These are phyloP conservation scores for Ascochyta pisi DNA, from an alignment of 2,329 filamentous ascomycete genomes.

Conservation along the genomic window DNA sequence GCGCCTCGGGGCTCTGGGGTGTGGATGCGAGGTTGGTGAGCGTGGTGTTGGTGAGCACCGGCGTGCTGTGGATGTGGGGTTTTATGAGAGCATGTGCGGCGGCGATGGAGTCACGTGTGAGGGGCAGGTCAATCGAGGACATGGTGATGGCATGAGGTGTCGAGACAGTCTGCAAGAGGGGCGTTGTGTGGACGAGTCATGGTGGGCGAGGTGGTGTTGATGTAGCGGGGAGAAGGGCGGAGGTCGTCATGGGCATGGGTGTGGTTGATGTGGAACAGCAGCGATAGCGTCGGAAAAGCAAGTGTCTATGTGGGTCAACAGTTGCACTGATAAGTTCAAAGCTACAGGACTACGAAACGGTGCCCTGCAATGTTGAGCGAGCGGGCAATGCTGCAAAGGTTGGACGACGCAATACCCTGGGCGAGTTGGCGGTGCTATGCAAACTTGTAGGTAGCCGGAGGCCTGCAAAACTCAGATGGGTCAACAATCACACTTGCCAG, in stretches of 20 bases:
- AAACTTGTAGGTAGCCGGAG: too few species aligned
- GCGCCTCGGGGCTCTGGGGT: conserved; percentile 63
- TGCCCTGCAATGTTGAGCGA: too few species aligned
- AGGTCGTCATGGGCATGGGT: not conserved
- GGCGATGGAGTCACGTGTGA: conserved; percentile 75
- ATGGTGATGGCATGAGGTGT: not conserved
- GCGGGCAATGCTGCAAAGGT: too few species aligned
- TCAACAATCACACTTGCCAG: too few species aligned
- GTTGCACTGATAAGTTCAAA: too few species aligned
- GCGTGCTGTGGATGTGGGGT: conserved; percentile 80
- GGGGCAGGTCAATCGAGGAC: conserved; percentile 57
- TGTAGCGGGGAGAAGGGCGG: conserved; percentile 12
- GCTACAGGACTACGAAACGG: too few species aligned
- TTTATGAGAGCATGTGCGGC: conserved; percentile 76
- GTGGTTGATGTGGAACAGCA: not conserved
- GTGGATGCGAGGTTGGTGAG: conserved; percentile 77
- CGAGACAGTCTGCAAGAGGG: not conserved
- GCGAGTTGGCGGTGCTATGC: too few species aligned
- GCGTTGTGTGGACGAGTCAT: conserved; percentile 7
- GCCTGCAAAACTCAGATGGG: too few species aligned
- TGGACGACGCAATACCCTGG: too few species aligned
- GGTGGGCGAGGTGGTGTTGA: conserved; percentile 5
- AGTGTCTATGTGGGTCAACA: too few species aligned
- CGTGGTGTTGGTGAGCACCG: conserved; percentile 79
- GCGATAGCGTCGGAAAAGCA: conserved; percentile 10